phyloP scores from a whole-genome alignment of 2,329 filamentous ascomycete species.

The Colletotrichum gigasporum region DNA sequence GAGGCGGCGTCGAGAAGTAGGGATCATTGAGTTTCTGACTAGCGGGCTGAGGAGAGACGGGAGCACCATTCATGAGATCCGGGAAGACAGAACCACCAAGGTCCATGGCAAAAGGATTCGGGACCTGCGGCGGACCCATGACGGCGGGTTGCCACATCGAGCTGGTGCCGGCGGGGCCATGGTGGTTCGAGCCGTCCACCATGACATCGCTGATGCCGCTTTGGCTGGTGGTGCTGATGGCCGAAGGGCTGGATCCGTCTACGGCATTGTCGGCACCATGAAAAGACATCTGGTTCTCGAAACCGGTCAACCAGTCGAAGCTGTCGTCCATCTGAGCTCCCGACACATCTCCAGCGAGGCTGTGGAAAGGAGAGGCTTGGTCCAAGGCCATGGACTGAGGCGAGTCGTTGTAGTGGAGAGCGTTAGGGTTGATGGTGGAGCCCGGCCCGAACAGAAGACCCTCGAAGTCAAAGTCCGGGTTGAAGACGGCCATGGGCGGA shows the following conservation, averaged over 20 bases:
- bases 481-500: slow-evolving; percentile 71
- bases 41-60: slow-evolving; percentile 80
- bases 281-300: slow-evolving; percentile 81
- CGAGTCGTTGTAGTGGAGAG: slow-evolving; percentile 85
- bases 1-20: slow-evolving; percentile 82
- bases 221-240: slow-evolving; percentile 93
- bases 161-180: slow-evolving; percentile 60
- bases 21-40: slow-evolving; percentile 77
- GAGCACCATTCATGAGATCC: slow-evolving; percentile 76
- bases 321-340: slow-evolving; percentile 74
- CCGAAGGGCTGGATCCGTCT: slow-evolving; percentile 93
- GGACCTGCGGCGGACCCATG: slow-evolving; percentile 74
- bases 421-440: slow-evolving; percentile 75
- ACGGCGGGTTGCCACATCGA: slow-evolving; percentile 77
- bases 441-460: slow-evolving; percentile 74
- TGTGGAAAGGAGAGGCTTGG: slow-evolving; percentile 67
- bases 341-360: slow-evolving; percentile 65
- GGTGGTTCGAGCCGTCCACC: slow-evolving; percentile 81
- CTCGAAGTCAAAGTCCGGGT: slow-evolving; percentile 75
- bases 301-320: slow-evolving; percentile 84
- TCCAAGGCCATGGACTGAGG: slow-evolving; percentile 73
- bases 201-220: slow-evolving; percentile 91
- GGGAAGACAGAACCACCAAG: slow-evolving; percentile 79
- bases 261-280: slow-evolving; percentile 80
- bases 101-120: slow-evolving; percentile 79